These are phyloP conservation scores for Dendrobium nobile DNA, from an alignment of 106 monocot genomes.

Conservation along the genomic window DNA sequence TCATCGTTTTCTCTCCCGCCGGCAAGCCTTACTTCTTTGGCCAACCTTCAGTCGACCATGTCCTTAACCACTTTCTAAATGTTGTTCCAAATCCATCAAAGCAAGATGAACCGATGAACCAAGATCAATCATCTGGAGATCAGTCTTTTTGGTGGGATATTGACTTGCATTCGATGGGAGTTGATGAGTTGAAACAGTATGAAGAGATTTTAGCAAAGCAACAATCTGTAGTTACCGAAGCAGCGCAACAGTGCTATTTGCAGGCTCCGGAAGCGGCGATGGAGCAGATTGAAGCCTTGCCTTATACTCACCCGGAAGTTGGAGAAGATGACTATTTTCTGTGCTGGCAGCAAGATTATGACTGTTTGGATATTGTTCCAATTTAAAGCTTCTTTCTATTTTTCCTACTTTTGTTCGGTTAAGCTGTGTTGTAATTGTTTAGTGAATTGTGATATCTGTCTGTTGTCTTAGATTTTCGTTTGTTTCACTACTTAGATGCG, in stretches of 20 bases:
- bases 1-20: not conserved
- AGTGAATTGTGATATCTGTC: too few relatives aligned
- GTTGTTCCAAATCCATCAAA: not conserved
- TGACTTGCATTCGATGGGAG: not conserved
- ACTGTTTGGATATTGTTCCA: too few relatives aligned
- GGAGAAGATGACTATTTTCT: too few relatives aligned
- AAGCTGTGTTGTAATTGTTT: too few relatives aligned
- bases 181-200: not conserved
- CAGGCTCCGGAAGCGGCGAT: too few relatives aligned
- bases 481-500: too few relatives aligned
- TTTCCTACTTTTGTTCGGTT: too few relatives aligned
- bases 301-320: too few relatives aligned
- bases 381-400: too few relatives aligned
- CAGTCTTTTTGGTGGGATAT: not conserved
- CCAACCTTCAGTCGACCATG: not conserved
- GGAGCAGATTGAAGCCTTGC: too few relatives aligned
- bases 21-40: conserved; percentile 6
- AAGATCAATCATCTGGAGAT: not conserved
- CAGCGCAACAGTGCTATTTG: not conserved
- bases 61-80: not conserved
- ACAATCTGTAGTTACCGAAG: not conserved
- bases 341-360: too few relatives aligned
- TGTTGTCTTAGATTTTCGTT: too few relatives aligned
- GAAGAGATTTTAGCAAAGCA: not conserved
- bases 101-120: not conserved